phyloP scores from a whole-genome alignment of 345 rosid genomes.

The Melaleuca alternifolia region DNA sequence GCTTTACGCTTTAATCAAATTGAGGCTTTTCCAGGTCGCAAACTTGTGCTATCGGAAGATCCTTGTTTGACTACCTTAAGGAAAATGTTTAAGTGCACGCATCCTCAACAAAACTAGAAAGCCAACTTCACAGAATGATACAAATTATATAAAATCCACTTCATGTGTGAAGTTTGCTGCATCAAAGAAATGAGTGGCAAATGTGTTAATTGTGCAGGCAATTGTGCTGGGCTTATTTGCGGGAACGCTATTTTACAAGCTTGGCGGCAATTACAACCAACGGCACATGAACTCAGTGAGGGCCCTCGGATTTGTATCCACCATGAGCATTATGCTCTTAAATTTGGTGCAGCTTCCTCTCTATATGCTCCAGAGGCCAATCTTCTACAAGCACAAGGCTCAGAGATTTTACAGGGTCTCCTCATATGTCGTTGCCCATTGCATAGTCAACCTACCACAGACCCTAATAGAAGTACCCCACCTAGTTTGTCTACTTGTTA shows the following conservation, averaged over 20 bases:
- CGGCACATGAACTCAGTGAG: constrained; percentile 27
- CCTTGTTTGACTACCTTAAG: not conserved
- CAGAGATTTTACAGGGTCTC: constrained; percentile 23
- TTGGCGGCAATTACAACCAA: constrained; percentile 18
- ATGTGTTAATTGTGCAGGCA: constrained; percentile 9
- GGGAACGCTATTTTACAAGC: constrained; percentile 18
- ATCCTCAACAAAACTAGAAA: not conserved
- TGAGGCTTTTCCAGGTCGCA: constrained; percentile 22
- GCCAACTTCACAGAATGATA: not conserved
- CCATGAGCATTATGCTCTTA: constrained; percentile 25
- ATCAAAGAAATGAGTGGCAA: not conserved
- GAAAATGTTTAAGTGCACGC: not conserved
- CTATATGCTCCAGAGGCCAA: constrained; percentile 23
- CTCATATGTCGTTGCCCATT: constrained; percentile 17
- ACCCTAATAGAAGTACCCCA: constrained; percentile 16
- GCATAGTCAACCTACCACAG: constrained; percentile 24
- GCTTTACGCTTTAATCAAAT: constrained; percentile 15
- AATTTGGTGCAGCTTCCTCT: constrained; percentile 24
- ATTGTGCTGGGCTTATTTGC: constrained; percentile 11
- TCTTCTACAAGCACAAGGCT: constrained; percentile 20
- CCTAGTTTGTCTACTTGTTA: not conserved
- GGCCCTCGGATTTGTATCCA: constrained; percentile 20
- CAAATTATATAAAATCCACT: not conserved
- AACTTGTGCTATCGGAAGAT: not conserved
- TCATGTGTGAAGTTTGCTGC: not conserved